Evolutionary conservation across 2,329 filamentous ascomycete species (phyloP).

Genomic region (Passalora sequoiae): DNA sequence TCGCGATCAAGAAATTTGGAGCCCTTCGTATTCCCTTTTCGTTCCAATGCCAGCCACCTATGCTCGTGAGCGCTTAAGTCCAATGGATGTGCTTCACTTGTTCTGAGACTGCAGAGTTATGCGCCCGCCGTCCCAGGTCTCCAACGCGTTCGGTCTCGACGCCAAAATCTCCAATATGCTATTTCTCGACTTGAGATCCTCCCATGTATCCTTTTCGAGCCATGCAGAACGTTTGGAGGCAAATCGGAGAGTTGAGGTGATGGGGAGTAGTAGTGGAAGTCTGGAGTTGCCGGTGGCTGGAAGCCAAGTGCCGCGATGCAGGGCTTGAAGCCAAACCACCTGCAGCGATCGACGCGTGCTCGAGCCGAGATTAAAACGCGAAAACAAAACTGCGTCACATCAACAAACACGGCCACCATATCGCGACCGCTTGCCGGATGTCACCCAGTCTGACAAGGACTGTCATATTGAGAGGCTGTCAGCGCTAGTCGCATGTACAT

Average conservation of each 20-base stretch:
- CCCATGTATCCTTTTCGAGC: constrained; percentile 1
- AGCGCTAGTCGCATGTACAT: neutral
- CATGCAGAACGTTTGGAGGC: neutral
- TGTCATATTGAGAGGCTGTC: neutral
- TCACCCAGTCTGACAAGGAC: too few species aligned
- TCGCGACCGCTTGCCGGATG: constrained; percentile 16
- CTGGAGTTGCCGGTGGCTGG: constrained; percentile 11
- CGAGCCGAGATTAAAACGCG: neutral
- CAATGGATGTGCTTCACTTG: neutral
- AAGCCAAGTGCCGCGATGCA: neutral
- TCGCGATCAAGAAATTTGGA: too few species aligned
- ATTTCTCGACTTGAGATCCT: too few species aligned
- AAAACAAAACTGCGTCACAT: constrained; percentile 19
- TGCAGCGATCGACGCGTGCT: neutral
- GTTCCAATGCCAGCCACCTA: neutral
- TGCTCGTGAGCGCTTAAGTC: constrained; percentile 2
- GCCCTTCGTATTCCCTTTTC: neutral
- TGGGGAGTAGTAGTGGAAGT: neutral
- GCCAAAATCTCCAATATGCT: neutral
- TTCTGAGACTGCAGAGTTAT: neutral
- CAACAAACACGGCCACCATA: constrained; percentile 18
- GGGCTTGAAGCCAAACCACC: neutral
- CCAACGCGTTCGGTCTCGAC: neutral
- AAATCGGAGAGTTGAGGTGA: neutral
- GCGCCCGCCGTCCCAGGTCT: neutral